Base-by-base conservation (phyloP, 805 yeast genomes). In the Saccharomycopsis synnaedendra region DNA sequence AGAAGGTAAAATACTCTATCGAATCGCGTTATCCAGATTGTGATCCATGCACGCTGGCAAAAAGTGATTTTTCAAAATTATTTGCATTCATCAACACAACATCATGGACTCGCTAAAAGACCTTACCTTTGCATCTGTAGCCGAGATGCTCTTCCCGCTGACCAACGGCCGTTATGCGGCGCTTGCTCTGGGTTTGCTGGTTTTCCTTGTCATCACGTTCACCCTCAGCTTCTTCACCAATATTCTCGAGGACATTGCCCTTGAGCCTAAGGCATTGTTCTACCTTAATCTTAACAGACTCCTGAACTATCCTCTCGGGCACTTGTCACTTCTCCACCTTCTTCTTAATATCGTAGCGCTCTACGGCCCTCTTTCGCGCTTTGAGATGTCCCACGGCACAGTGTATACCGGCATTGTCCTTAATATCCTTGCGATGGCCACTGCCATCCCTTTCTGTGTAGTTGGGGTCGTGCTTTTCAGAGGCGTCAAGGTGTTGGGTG, bases 401-500 rank as follows among this genome's bases (percentile, higher is more conserved):
- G 82, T 87, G 3, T 77, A 85, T 62, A 83, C 95, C 3, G 96
- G 94, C 3, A 69, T 88, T 42, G 80, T 87, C 10, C 66, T 88
- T 48, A 87, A 86, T 60, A 58, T 84, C 30, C 63, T 82, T 43
- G 85, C 95, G 1, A 78, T 82, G 1, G 62, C 76, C 3, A 72
- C 90, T 2, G 96, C 83, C 3, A 57, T 85, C 38, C 73, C 76
- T 41, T 82, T 74, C 63, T 73, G 82, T 55, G 30, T 75, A 5
- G 58, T 76, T 4, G 80, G 82, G 1, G 54, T 65, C 3, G 39
- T 65, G 0, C 64, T 82, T 10, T 78, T 68, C 51, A 82, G 84
- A 7, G 57, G 68, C 3, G 65, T 73, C 1, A 67, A 72, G 7
- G 80, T 78, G 1, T 62, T 79, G 19, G 95, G 95, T 1, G 72